Base-by-base conservation (phyloP, 805 yeast species). In the Wickerhamiella sorbophila region DNA sequence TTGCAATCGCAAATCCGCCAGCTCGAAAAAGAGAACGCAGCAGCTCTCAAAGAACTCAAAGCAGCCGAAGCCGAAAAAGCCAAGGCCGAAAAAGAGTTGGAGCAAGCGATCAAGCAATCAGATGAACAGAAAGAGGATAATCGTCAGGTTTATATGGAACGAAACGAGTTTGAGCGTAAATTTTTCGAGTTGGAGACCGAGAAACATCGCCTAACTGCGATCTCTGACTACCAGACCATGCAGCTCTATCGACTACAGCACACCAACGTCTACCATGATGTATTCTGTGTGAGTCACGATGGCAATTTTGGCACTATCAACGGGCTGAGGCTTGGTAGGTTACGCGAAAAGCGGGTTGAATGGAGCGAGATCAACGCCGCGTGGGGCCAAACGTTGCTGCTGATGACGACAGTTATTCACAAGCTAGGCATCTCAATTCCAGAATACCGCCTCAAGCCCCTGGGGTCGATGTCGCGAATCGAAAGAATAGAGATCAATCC, bases 321-420 rank as follows among this genome's bases (percentile, higher is more conserved):
- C 59, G 88, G 87, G 0, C 66, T 84, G 20, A 62, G 95, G 43
- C 57, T 88, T n/a, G 97, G 97, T 0, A 66, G 75, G 12, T 58
- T 74, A 38, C 74, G 71, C 33, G 71, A 67, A 5, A 59, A 64
- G 41, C 71, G 69, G 45, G 82, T 87, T 0, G 79, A 93, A 1
- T 85, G 94, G 94, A 74, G 83, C 42, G 97, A 87, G 52, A 78
- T 85, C 34, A 87, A 86, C 55, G 91, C 93, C 1, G 95, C 94
- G 0, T 61, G 87, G 52, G 97, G 97, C 0, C 95, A 87, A 50
- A 63, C 87, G 2, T 71, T 83, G 2, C 61, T 85, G 10, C 59
- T 88, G 16, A 56, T 87, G 24, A 69, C 78, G 0, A 82, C 88
- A 1, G 67, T 86, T 2, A 60, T 72, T 1, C 63, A 72, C 10